These are phyloP conservation scores for Groenewaldozyma auringiensis DNA, from an alignment of 1,139 yeast genomes.

Conservation along the genomic window DNA sequence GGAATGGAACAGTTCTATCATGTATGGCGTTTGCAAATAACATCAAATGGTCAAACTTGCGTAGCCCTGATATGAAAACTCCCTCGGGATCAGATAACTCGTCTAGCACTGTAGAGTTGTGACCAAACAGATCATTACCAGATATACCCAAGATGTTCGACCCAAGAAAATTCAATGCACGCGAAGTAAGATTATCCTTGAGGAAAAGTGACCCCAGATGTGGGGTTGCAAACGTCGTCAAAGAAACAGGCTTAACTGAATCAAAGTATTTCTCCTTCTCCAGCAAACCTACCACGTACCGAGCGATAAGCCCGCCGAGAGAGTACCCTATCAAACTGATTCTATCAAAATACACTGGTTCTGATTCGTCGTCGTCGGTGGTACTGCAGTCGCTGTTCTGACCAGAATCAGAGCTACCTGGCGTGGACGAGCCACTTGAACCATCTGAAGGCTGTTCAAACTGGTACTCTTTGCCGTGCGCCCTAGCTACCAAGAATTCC, in stretches of 20 bases:
- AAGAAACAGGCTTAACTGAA: conserved; percentile 49
- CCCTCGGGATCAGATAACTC: conserved; percentile 50
- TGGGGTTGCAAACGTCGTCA: conserved; percentile 85
- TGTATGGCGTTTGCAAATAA: conserved; percentile 67
- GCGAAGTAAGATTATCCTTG: conserved; percentile 36
- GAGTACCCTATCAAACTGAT: conserved; percentile 49
- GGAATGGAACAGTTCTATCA: conserved; percentile 59
- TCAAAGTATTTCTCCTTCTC: conserved; percentile 49
- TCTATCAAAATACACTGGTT: conserved; percentile 23
- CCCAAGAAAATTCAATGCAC: conserved; percentile 51
- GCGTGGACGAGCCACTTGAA: background rate
- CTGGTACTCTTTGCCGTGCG: conserved; percentile 7
- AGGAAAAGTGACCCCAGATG: conserved; percentile 64
- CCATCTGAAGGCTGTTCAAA: background rate
- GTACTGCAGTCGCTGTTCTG: background rate
- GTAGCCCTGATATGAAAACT: conserved; percentile 48
- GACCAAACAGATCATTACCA: conserved; percentile 64
- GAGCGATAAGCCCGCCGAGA: conserved; percentile 44
- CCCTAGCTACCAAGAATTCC: conserved; percentile 9
- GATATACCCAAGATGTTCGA: conserved; percentile 58
- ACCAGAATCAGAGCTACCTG: background rate
- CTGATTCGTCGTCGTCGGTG: conserved; percentile 7
- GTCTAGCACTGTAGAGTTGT: conserved; percentile 35
- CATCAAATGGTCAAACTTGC: conserved; percentile 48
- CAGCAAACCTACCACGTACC: conserved; percentile 69